Evolutionary conservation across 139 green algal species (phyloP).

Genomic region (Ulvella scutata): DNA sequence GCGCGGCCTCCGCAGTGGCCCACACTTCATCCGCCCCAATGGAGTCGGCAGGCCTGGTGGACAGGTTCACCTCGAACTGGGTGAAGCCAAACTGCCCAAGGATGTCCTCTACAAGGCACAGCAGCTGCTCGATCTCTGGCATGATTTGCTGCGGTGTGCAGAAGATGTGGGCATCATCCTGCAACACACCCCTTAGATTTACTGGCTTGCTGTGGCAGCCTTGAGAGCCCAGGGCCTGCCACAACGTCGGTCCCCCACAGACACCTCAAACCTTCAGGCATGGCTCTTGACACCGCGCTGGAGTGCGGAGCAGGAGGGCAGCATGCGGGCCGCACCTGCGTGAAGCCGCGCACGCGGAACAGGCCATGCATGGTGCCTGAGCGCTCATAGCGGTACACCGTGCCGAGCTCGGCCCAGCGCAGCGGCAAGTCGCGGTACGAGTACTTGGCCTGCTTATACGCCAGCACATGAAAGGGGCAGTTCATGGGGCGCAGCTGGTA

Average conservation of each 20-base stretch:
- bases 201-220: no score
- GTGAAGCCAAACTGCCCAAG: constrained; percentile 84
- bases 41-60: constrained; percentile 82
- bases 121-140: constrained; percentile 65
- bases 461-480: constrained; percentile 91
- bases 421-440: constrained; percentile 78
- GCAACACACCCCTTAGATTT: constrained; percentile 6
- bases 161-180: constrained; percentile 99
- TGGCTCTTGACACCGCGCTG: no score
- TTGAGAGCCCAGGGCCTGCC: no score
- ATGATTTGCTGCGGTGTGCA: constrained; percentile 77
- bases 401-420: constrained; percentile 90
- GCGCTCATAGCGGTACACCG: constrained; percentile 91
- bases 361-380: constrained; percentile 94
- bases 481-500: constrained; percentile 99
- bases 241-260: no score
- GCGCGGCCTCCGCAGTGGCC: constrained; percentile 54
- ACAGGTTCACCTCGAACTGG: constrained; percentile 82
- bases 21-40: constrained; percentile 85
- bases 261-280: no score
- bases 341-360: constrained; percentile 96
- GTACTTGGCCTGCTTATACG: constrained; percentile 72
- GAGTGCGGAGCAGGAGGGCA: no score
- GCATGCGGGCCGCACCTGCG: constrained; percentile 25
- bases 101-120: constrained; percentile 76